A percentile compares a stretch with the other conserved stretches of the same genome.
Evolutionary conservation across 192 early-diverging fungal genomes (phyloP).

Genomic region (Coemansia sp.): DNA sequence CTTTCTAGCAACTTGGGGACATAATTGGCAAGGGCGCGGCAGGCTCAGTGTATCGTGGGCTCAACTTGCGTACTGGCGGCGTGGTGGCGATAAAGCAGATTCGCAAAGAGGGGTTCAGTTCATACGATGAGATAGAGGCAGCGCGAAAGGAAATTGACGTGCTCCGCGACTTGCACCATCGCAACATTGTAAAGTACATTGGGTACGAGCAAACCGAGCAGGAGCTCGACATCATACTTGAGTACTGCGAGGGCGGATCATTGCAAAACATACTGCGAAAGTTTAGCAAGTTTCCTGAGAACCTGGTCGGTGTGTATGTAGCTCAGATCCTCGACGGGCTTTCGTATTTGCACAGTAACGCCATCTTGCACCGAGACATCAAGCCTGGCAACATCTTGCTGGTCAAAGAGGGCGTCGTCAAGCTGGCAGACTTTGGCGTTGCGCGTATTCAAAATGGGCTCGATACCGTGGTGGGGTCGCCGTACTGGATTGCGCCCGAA

Average conservation of each 20-base stretch:
- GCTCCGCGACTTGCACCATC: constrained; percentile 70
- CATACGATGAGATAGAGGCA: constrained; percentile 58
- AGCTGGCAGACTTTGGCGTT: constrained; percentile 78
- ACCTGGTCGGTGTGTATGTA: constrained; percentile 69
- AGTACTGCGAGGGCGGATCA: constrained; percentile 76
- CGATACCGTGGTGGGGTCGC: constrained; percentile 70
- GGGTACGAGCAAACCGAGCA: constrained; percentile 73
- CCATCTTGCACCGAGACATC: constrained; percentile 59
- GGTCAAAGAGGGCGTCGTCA: constrained; percentile 67
- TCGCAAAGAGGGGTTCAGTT: constrained; percentile 55
- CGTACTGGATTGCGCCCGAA: constrained; percentile 79
- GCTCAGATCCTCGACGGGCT: constrained; percentile 58
- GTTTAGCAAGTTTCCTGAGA: constrained; percentile 71
- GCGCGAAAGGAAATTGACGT: constrained; percentile 80
- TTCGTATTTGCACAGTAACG: constrained; percentile 55
- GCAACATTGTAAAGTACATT: constrained; percentile 67
- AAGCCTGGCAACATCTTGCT: constrained; percentile 67
- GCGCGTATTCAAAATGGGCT: constrained; percentile 60
- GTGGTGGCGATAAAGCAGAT: constrained; percentile 73
- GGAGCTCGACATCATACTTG: constrained; percentile 79
- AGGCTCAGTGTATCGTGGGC: constrained; percentile 67
- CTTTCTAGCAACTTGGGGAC: constrained; percentile 60
- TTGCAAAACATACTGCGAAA: constrained; percentile 66
- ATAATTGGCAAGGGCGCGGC: constrained; percentile 73
- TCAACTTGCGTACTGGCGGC: constrained; percentile 64